Evolutionary conservation across 441 rosid genomes (phyloP).

Genomic region (Arabidopsis hybrid): DNA sequence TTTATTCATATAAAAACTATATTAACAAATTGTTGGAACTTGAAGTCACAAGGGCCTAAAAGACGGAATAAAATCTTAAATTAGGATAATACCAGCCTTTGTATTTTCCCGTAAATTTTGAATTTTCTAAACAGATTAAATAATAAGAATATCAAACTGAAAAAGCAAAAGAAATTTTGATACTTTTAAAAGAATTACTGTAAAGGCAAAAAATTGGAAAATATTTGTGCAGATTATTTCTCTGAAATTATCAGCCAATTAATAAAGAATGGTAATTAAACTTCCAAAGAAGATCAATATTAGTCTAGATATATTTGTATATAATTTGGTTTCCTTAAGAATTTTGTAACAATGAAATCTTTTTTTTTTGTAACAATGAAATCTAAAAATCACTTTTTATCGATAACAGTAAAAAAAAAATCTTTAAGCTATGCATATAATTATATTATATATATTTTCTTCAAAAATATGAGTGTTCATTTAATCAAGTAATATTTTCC

Average conservation of each 20-base stretch:
- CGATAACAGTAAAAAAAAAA: neutral
- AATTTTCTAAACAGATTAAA: neutral
- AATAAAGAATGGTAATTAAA: neutral
- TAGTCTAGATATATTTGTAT: neutral
- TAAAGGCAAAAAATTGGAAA: neutral
- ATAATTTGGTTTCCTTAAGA: neutral
- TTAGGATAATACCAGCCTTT: conserved; percentile 34
- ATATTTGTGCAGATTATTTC: too few species aligned
- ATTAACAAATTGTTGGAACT: conserved; percentile 52
- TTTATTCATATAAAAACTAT: conserved; percentile 22
- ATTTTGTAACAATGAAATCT: too few species aligned
- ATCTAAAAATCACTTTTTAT: neutral
- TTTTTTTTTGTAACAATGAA: neutral
- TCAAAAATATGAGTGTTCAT: conserved; percentile 10
- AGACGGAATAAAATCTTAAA: conserved; percentile 11
- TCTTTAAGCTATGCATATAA: neutral
- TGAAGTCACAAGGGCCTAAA: conserved; percentile 50
- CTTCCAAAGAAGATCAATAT: neutral
- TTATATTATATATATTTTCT: too few species aligned
- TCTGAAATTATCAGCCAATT: neutral
- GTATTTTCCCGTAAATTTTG: neutral
- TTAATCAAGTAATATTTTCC: neutral
- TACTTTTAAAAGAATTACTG: neutral
- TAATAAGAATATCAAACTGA: conserved; percentile 8
- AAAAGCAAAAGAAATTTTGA: conserved; percentile 5